Conservation (phyloP, 2,329 filamentous ascomycete genomes). For the Diaporthe velutina region DNA sequence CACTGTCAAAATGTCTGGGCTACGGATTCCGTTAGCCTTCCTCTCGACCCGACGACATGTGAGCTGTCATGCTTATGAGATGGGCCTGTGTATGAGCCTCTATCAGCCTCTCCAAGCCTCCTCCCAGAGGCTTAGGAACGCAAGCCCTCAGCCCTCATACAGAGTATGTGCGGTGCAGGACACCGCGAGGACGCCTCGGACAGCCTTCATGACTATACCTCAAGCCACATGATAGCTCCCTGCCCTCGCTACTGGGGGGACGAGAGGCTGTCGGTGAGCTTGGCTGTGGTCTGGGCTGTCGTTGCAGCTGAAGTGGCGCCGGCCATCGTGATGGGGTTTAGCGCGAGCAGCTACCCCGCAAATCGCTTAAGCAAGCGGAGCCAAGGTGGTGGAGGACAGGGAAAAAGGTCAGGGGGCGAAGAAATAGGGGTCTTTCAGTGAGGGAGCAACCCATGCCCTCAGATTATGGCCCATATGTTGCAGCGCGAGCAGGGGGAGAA, state of each 20-base stretch:
- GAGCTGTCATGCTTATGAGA: background rate
- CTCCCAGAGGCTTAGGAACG: background rate
- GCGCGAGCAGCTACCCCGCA: conserved; percentile 30
- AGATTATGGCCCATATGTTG: conserved; percentile 7
- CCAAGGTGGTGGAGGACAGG: background rate
- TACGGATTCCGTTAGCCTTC: background rate
- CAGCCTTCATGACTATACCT: background rate
- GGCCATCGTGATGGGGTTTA: conserved; percentile 15
- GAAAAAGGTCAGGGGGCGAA: conserved; percentile 26
- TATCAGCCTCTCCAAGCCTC: background rate
- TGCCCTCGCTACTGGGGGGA: background rate
- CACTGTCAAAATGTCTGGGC: too few relatives aligned
- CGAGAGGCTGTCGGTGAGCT: conserved; percentile 22
- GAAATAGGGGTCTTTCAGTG: conserved; percentile 28
- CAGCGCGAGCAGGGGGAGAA: conserved; percentile 15
- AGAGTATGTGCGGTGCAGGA: background rate
- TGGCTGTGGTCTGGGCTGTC: background rate
- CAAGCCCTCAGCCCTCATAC: background rate
- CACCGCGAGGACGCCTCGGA: background rate
- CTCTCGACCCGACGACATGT: background rate
- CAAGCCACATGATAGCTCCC: conserved; percentile 13
- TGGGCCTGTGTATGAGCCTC: background rate
- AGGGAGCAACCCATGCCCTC: background rate
- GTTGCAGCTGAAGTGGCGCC: conserved; percentile 31
- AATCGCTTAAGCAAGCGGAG: conserved; percentile 28